These are phyloP conservation scores for Fonsecaea pugnacius DNA, from an alignment of 2,329 filamentous ascomycete genomes.

Conservation along the genomic window DNA sequence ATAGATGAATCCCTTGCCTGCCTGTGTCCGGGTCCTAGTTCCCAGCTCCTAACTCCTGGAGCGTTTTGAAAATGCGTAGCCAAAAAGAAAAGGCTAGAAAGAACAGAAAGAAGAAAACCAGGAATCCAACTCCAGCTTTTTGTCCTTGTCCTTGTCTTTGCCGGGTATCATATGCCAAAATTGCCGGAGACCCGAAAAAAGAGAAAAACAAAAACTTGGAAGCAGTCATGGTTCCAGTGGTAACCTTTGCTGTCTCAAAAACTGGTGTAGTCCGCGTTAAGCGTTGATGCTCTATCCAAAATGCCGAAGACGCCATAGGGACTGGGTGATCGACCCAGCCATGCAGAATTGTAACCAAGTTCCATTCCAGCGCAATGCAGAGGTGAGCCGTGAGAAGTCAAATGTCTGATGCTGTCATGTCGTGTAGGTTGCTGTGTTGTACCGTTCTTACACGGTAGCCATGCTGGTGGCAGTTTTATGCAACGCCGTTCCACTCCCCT, in stretches of 20 bases:
- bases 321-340: neutral
- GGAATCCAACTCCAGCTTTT: neutral
- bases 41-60: too few species aligned
- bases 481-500: neutral
- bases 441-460: neutral
- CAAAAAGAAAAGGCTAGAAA: too few species aligned
- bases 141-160: neutral
- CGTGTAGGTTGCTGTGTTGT: neutral
- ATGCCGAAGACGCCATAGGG: neutral
- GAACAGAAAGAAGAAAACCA: neutral
- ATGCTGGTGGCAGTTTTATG: neutral
- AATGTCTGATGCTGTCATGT: neutral
- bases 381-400: neutral
- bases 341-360: neutral
- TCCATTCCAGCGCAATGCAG: neutral
- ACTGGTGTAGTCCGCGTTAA: neutral
- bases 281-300: neutral
- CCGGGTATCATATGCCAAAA: constrained; percentile 9
- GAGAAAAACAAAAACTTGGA: too few species aligned
- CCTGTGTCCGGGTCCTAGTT: too few species aligned
- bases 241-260: too few species aligned
- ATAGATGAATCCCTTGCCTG: too few species aligned
- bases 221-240: too few species aligned
- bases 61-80: too few species aligned
- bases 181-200: too few species aligned